Evolutionary conservation across 2,329 filamentous ascomycete species (phyloP), one percentile per base, ranked within the genome.

Genomic region (Epichloe gansuensis): DNA sequence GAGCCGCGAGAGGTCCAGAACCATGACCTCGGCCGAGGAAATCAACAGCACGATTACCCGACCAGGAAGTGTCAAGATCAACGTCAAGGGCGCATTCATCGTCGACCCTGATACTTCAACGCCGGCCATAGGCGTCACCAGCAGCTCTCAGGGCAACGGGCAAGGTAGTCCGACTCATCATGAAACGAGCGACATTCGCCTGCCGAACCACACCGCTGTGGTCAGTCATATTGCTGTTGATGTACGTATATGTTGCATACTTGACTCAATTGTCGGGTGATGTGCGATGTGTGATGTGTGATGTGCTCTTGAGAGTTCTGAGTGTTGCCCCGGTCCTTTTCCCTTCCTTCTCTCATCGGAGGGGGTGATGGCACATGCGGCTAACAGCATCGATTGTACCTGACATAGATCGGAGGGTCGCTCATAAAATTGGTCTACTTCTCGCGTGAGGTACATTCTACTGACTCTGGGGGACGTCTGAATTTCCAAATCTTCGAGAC

Each of bases 401-500:
- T 31, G 38, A 12, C 46, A 47, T 66, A 95, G 87, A 97, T 98
- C 67, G 93, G 93, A 58, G 93, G 93, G 59, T 95, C 90, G 15
- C 76, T 98, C 36, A 90, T 89, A 58, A 98, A 98, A 72, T 81
- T 98, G 45, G 93, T 98, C 54, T 98, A 96, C 73, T 97, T 97
- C 58, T 93, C 90, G 17, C 86, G 88, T 58, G 93, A 97, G 69
- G 79, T 85, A 42, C 79, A 85, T 64, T 86, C 85, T 12, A 80
- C 76, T 31, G 85, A 90, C 60, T 83, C 86, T 48, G 93, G 93
- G 52, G 93, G 93, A 51, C 83, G 93, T 25, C 75, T 98, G 51
- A 95, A 95, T 69, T 98, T 98, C 65, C 78, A 95, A 63, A 94
- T 85, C 63, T 97, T 97, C 70, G 93, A 98, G 72, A 97, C 93